phyloP scores from a whole-genome alignment of 2,329 filamentous ascomycete genomes.

The Tolypocladium tropicale region DNA sequence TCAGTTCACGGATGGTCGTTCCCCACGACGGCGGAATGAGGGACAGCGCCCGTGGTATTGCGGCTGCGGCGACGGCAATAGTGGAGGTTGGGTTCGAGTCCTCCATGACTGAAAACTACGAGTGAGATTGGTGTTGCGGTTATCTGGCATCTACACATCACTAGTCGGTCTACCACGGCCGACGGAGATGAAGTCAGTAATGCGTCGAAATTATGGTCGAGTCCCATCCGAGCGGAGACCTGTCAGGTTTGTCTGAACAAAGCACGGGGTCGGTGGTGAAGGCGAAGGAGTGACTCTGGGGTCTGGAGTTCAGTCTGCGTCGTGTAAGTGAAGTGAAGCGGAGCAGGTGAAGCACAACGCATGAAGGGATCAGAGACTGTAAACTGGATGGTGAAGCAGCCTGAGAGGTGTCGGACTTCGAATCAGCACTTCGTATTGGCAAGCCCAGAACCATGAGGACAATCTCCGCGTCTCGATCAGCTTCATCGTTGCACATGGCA shows the following conservation, averaged over 20 bases:
- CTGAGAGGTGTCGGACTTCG: too few species aligned
- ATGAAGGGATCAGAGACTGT: too few species aligned
- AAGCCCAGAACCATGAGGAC: not conserved
- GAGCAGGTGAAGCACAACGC: not conserved
- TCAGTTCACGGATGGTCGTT: slow-evolving; percentile 50
- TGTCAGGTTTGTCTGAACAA: not conserved
- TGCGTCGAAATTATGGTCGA: not conserved
- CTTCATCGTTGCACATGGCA: not conserved
- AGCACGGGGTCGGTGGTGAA: too few species aligned
- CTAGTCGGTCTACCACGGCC: not conserved
- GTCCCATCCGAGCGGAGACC: not conserved
- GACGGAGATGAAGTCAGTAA: not conserved
- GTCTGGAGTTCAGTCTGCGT: not conserved
- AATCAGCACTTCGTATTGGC: not conserved
- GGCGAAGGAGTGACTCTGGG: not conserved
- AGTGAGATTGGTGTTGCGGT: slow-evolving; percentile 1
- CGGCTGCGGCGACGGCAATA: not conserved
- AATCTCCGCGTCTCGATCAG: not conserved
- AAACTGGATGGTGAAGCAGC: not conserved
- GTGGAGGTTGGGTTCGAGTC: not conserved
- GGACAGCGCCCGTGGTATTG: slow-evolving; percentile 12
- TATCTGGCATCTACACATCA: not conserved
- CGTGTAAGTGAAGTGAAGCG: not conserved
- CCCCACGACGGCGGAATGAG: slow-evolving; percentile 44
- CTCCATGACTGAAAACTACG: not conserved